Conservation (phyloP, 2,329 filamentous ascomycete species). For the Colletotrichum ledebouriae region DNA sequence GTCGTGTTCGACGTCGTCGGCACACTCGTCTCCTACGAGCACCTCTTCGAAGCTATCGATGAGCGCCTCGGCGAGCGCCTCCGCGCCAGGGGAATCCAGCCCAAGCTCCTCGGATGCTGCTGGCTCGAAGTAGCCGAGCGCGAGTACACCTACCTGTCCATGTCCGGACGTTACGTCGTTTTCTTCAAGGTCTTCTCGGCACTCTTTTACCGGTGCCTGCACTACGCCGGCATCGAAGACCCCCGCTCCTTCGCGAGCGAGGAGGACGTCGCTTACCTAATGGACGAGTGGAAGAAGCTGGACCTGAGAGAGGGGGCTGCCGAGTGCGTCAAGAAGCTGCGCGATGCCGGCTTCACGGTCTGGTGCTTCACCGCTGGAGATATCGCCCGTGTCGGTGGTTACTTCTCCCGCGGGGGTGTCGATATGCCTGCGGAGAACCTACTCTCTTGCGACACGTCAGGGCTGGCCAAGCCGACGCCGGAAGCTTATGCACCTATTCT, state of each 20-base stretch:
- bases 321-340: conserved; percentile 58
- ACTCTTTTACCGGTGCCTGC: conserved; percentile 63
- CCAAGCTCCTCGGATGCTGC: conserved; percentile 59
- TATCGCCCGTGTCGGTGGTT: conserved; percentile 61
- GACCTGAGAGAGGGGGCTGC: conserved; percentile 54
- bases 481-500: conserved; percentile 60
- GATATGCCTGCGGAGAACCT: conserved; percentile 65
- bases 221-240: conserved; percentile 58
- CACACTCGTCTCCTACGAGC: conserved; percentile 61
- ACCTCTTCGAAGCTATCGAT: conserved; percentile 58
- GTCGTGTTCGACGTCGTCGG: conserved; percentile 67
- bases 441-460: conserved; percentile 62
- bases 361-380: conserved; percentile 69
- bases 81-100: conserved; percentile 53
- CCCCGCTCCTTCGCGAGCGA: conserved; percentile 58
- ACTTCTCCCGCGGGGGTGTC: conserved; percentile 62
- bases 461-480: conserved; percentile 64
- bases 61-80: conserved; percentile 58
- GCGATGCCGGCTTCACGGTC: conserved; percentile 62
- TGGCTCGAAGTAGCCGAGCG: conserved; percentile 63
- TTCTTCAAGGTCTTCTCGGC: conserved; percentile 59
- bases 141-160: conserved; percentile 64
- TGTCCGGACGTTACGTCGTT: conserved; percentile 57
- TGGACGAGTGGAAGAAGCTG: conserved; percentile 54
- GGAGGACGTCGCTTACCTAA: conserved; percentile 56